Evolutionary conservation across 257 asterid species (phyloP).

Genomic region (Haberlea rhodopensis): DNA sequence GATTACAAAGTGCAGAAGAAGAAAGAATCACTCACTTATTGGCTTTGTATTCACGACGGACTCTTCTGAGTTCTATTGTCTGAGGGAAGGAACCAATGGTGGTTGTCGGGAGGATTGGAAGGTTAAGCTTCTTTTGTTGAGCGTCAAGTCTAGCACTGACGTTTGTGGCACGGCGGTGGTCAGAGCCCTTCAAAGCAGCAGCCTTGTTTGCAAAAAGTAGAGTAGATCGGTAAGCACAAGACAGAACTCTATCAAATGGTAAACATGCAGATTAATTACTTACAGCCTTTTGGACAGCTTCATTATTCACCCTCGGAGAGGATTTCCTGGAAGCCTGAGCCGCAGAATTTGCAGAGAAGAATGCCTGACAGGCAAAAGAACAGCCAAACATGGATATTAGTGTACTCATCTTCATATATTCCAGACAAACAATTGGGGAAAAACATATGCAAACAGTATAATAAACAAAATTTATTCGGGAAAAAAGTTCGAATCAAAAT

Average conservation of each 20-base stretch:
- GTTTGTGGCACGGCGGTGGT: conserved; percentile 73
- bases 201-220: conserved; percentile 32
- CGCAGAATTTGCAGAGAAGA: conserved; percentile 67
- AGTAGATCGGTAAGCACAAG: conserved; percentile 3
- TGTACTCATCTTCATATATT: not conserved
- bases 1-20: not conserved
- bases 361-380: conserved; percentile 35
- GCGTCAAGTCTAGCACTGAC: conserved; percentile 72
- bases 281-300: conserved; percentile 78
- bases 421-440: not conserved
- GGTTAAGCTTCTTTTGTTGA: conserved; percentile 74
- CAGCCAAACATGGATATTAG: not conserved
- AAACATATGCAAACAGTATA: not conserved
- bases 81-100: conserved; percentile 80
- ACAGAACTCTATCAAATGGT: not conserved
- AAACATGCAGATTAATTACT: conserved; percentile 31
- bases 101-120: conserved; percentile 71
- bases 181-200: conserved; percentile 66
- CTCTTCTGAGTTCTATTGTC: conserved; percentile 65
- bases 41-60: conserved; percentile 77
- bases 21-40: conserved; percentile 43
- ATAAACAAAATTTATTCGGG: not conserved
- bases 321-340: conserved; percentile 75
- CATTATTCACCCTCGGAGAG: conserved; percentile 69
- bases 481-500: not conserved